Conservation (phyloP, 495 filamentous ascomycete species). For the Chaetomidium leptoderma region DNA sequence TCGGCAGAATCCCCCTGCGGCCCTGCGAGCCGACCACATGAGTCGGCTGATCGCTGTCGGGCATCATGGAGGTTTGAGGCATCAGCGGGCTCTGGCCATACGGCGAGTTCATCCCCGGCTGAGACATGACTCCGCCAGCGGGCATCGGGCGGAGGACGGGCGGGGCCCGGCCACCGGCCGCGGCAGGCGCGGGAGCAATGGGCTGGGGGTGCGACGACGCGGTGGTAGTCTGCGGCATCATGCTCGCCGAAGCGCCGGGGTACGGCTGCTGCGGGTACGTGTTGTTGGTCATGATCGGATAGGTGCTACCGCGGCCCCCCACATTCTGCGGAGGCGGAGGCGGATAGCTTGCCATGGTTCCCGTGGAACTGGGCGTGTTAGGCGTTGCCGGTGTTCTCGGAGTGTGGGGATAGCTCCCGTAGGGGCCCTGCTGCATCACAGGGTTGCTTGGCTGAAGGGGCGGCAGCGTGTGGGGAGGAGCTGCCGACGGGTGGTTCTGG, state of each 20-base stretch:
- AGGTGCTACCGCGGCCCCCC: conserved; percentile 49
- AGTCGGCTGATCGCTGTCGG: conserved; percentile 60
- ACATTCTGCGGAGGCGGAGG: conserved; percentile 53
- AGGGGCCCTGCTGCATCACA: conserved; percentile 54
- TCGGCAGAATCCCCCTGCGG: conserved; percentile 82
- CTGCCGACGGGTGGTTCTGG: conserved; percentile 46
- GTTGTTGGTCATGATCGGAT: conserved; percentile 45
- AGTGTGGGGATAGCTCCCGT: conserved; percentile 60
- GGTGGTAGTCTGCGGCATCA: conserved; percentile 61
- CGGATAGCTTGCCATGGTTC: conserved; percentile 57
- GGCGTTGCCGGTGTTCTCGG: conserved; percentile 59
- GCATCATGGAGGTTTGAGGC: conserved; percentile 39
- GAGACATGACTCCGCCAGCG: conserved; percentile 53
- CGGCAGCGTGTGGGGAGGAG: conserved; percentile 64
- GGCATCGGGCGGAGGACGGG: conserved; percentile 59
- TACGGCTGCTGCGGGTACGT: conserved; percentile 53
- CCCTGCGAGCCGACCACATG: conserved; percentile 93
- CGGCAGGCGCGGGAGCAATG: conserved; percentile 64
- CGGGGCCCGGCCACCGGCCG: conserved; percentile 52
- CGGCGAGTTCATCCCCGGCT: conserved; percentile 46
- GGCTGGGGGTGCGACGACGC: conserved; percentile 66
- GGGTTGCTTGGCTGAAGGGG: conserved; percentile 62
- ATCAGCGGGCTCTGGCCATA: conserved; percentile 49
- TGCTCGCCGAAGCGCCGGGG: conserved; percentile 52
- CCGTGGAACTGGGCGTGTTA: conserved; percentile 57